Evolutionary conservation across 768 basidiomycete genomes (phyloP), one percentile per base, ranked within the genome.

Genomic region (Galerina marginata): DNA sequence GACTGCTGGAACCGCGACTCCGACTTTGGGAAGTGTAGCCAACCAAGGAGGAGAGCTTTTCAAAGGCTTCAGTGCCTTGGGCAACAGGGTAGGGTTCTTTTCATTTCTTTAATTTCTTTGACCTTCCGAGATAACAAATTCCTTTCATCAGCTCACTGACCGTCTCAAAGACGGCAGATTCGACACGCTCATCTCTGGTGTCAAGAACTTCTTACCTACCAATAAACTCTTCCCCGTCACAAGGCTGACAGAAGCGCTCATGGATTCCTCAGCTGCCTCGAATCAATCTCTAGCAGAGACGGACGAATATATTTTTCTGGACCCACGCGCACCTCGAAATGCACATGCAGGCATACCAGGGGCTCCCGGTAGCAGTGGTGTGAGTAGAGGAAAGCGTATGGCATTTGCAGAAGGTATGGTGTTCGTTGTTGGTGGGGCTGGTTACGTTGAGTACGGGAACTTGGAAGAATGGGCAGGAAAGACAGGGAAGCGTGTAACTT

Each of bases 371-470:
- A 76, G 79, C 46, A 82, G 81, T 56, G 79, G 78, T 38, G 65
- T 69, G 15, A 70, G 69, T 52, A 63, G 78, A 72, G 62, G 82
- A 65, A 74, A 74, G 67, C 70, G 81, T 63, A 92, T 89, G 92
- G 88, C 91, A 14, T 98, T 96, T 72, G 77, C 82, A 3, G 96
- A 99, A 62, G 89, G 92, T 12, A 86, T 93, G 69, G 90, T 99
- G 3, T 99, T 99, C 66, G 80, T 98, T 33, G 96, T 99, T 2
- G 97, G 97, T 7, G 97, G 97, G 1, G 97, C 95, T 4, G 92
- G 95, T 14, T 96, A 98, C 69, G 95, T 99, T 53, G 97, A 99
- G 76, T 98, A 96, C 66, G 95, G 95, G 4, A 99, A 99, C 72
- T 75, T 99, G 60, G 88, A 91, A 73, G 96, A 99, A 74, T 97